phyloP scores from a whole-genome alignment of 2,329 filamentous ascomycete genomes.

The Ophiostoma himal-ulmi region DNA sequence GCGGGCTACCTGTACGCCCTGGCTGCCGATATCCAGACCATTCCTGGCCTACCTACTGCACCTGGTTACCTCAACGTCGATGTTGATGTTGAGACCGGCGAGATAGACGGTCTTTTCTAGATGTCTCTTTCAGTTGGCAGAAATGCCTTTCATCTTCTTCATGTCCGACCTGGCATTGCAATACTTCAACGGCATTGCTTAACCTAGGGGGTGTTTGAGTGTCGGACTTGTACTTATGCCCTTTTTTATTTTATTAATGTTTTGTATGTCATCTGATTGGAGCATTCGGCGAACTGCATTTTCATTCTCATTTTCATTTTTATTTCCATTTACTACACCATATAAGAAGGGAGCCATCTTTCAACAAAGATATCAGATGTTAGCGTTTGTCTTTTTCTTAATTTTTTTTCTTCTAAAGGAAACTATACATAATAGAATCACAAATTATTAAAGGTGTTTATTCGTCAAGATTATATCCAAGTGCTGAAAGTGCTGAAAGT shows the following conservation, averaged over 20 bases:
- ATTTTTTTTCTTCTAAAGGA: background rate
- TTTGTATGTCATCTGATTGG: constrained; percentile 9
- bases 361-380: constrained; percentile 26
- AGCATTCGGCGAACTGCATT: constrained; percentile 21
- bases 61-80: constrained; percentile 95
- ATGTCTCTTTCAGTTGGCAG: background rate
- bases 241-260: constrained; percentile 13
- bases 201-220: background rate
- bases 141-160: background rate
- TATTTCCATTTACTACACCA: background rate
- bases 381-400: background rate
- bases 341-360: constrained; percentile 22
- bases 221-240: constrained; percentile 16
- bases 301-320: background rate
- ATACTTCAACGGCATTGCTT: constrained; percentile 26
- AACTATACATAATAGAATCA: background rate
- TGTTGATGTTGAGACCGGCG: constrained; percentile 72
- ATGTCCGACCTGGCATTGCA: constrained; percentile 15
- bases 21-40: constrained; percentile 96
- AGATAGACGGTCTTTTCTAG: constrained; percentile 65
- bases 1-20: constrained; percentile 93
- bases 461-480: too few relatives aligned
- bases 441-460: background rate
- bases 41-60: constrained; percentile 88
- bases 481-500: too few relatives aligned